A percentile compares a stretch with the other conserved stretches of the same genome.
phyloP scores from a whole-genome alignment of 2,329 filamentous ascomycete genomes.

The Emericellopsis cladophorae region DNA sequence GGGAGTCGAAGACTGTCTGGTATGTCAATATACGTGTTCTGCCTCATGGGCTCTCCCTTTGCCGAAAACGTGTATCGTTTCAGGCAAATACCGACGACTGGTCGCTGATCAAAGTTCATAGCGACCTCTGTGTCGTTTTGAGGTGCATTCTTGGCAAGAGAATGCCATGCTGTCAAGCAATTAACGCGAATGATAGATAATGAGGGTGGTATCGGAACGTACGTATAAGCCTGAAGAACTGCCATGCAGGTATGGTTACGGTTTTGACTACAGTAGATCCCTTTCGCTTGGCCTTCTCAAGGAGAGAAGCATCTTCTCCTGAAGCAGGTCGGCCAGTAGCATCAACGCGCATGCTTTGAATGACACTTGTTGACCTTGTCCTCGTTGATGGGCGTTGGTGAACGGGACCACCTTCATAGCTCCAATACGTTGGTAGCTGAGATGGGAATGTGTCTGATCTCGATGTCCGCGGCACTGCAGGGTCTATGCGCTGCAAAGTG shows the following conservation, averaged over 20 bases:
- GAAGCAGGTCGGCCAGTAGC: conserved; percentile 31
- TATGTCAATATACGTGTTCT: conserved; percentile 82
- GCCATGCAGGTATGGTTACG: conserved; percentile 92
- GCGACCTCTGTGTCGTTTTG: conserved; percentile 67
- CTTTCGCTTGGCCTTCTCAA: conserved; percentile 29
- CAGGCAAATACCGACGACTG: conserved; percentile 82
- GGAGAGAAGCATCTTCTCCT: conserved; percentile 25
- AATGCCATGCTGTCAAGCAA: conserved; percentile 63
- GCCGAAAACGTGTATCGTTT: conserved; percentile 71
- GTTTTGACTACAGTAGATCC: conserved; percentile 54
- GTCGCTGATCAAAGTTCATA: conserved; percentile 74
- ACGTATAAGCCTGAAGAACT: conserved; percentile 91
- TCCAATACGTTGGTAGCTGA: neutral
- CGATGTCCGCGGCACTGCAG: neutral
- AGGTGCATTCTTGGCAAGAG: conserved; percentile 38
- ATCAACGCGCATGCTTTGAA: conserved; percentile 45
- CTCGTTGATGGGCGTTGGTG: conserved; percentile 14
- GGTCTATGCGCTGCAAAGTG: neutral
- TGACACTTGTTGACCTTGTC: conserved; percentile 44
- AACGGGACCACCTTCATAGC: neutral
- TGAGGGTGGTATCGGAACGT: conserved; percentile 21
- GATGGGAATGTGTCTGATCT: neutral
- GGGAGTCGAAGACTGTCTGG: conserved; percentile 70
- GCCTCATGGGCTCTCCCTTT: conserved; percentile 54
- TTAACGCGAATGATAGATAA: conserved; percentile 16